Evolutionary conservation across 768 basidiomycete genomes (phyloP), one percentile per base, ranked within the genome.

Genomic region (Tulasnella sp.): DNA sequence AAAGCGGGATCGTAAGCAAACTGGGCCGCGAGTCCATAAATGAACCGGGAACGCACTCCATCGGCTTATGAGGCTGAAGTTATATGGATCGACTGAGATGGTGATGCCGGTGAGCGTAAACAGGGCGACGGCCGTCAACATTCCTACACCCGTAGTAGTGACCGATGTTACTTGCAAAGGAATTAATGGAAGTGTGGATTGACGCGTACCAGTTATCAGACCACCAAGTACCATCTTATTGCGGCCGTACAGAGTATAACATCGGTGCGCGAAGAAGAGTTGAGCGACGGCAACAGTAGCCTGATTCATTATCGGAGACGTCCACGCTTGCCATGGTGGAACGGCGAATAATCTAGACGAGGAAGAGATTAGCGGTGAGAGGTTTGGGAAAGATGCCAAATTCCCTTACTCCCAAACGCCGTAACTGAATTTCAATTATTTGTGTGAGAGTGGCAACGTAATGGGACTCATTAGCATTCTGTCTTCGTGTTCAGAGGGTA

Each of bases 211-310:
- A 20, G 32, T 4, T 5, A 75, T n/a, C 2, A 75, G 32, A 7
- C n/a, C n/a, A 13, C 35, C 46, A 16, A 55, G 18, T 37, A 75
- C 11, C 18, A 75, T 3, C 74, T 48, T 37, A 75, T 51, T 75
- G 0, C 55, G 29, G 1, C 55, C 55, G 29, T 40, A 42, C 20
- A 75, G 11, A 5, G 37, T 48, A 39, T 42, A 75, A 51, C 74
- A 75, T 13, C 74, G 74, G 37, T 75, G 16, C 2, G 55, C 74
- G 48, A 75, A 75, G 51, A 75, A 75, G 7, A 61, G 32, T 20
- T 75, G 46, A 32, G 74, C 74, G 26, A 37, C 35, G 5, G 32
- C 23, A 11, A 61, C 26, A 20, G 32, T 32, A 23, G 29, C 10
- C 57, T 51, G 55, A 11, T 40, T 48, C 1, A 61, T 61, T 4